Base-by-base conservation (phyloP, 495 filamentous ascomycete species). In the Aspergillus sclerotioniger region DNA sequence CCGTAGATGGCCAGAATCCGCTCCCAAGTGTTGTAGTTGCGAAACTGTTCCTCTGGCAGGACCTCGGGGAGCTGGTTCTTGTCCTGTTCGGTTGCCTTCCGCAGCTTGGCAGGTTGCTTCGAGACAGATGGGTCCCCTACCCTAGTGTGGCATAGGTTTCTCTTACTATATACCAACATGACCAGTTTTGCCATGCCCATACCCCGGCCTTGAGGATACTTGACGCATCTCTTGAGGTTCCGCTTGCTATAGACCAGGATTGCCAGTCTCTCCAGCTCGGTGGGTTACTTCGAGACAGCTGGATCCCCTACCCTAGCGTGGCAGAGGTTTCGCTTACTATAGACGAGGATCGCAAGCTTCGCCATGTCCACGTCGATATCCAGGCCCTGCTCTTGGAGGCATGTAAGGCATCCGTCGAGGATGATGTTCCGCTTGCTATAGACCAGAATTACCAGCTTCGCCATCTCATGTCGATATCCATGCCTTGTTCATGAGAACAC, bases 391-490 rank as follows among this genome's bases (percentile, higher is more conserved):
- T n/a, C n/a, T n/a, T n/a, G n/a, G n/a, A n/a, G n/a, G n/a, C n/a
- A n/a, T n/a, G n/a, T n/a, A n/a, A n/a, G n/a, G n/a, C n/a, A n/a
- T n/a, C n/a, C n/a, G n/a, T n/a, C n/a, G n/a, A n/a, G n/a, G 20
- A 53, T 6, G 8, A 39, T 6, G 50, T 53, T 53, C 32, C 51
- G 51, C 19, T 53, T 53, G 25, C 51, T 16, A 43, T 53, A 53
- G 13, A 53, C 33, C n/a, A 53, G n/a, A 16, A 43, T 53, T 43
- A 33, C 51, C 6, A 53, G 16, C 51, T 53, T 53, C 13, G 35
- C 33, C 33, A 53, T 43, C 17, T 43, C 33, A 53, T 16, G 51
- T 53, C 51, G 20, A 53, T 31, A 53, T 53, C 35, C 17, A 39
- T 20, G 10, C 19, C n/a, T 31, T 43, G 15, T 17, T 15, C 8